phyloP scores from a whole-genome alignment of 805 yeast genomes.

The Ogataea wickerhamii region DNA sequence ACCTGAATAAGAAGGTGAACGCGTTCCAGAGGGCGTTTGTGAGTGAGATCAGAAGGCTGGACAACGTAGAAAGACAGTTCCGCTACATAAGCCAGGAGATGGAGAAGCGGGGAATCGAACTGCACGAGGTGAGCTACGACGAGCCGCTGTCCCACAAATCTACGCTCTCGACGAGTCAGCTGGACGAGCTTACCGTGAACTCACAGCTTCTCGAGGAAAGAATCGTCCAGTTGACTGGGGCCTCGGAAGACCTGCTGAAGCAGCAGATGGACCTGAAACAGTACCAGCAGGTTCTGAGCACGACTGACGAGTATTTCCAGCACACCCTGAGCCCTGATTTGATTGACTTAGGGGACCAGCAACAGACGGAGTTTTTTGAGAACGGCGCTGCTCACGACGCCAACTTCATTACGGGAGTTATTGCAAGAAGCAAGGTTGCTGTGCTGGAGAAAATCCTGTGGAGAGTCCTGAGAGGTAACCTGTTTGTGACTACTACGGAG shows the following conservation, averaged over 20 bases:
- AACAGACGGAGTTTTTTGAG: constrained; percentile 37
- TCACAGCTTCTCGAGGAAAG: constrained; percentile 71
- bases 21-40: constrained; percentile 91
- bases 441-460: constrained; percentile 80
- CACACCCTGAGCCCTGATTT: constrained; percentile 23
- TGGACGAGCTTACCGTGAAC: constrained; percentile 66
- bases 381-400: constrained; percentile 37
- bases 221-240: constrained; percentile 63
- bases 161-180: constrained; percentile 37
- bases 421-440: constrained; percentile 64
- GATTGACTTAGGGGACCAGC: constrained; percentile 27
- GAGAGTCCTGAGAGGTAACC: constrained; percentile 91
- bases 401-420: constrained; percentile 74
- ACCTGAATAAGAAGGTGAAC: constrained; percentile 76
- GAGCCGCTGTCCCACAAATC: constrained; percentile 18
- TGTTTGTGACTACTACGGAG: constrained; percentile 71
- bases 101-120: constrained; percentile 33
- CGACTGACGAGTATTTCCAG: constrained; percentile 47
- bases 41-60: constrained; percentile 77
- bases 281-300: constrained; percentile 56
- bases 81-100: constrained; percentile 52
- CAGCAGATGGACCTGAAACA: constrained; percentile 69
- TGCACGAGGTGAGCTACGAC: constrained; percentile 22
- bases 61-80: constrained; percentile 85
- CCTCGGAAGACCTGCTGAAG: constrained; percentile 59